phyloP scores from a whole-genome alignment of 352 stramenopile species.

The Phytopythium kandeliae region DNA sequence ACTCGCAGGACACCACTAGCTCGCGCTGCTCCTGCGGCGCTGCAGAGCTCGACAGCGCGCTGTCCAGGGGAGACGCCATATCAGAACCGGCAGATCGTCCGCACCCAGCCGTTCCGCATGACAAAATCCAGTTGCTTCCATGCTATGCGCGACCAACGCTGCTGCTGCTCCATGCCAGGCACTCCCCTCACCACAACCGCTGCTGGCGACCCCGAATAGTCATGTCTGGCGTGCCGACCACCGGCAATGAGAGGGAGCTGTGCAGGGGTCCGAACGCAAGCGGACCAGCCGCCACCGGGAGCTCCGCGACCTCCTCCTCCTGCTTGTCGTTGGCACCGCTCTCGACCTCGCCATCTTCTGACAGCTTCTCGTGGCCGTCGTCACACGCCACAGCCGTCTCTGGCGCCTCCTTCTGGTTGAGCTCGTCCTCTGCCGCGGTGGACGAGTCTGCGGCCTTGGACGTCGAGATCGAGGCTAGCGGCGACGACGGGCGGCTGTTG shows the following conservation, averaged over 20 bases:
- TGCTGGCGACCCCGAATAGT: slow-evolving; percentile 6
- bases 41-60: too few species aligned
- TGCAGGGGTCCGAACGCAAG: background rate
- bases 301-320: background rate
- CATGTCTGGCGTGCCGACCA: background rate
- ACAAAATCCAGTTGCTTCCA: background rate
- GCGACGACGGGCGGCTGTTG: slow-evolving; percentile 1
- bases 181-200: background rate
- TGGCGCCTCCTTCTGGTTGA: slow-evolving; percentile 1
- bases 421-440: background rate
- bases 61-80: too few species aligned
- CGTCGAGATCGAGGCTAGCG: background rate
- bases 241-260: background rate
- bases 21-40: too few species aligned
- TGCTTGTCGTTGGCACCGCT: background rate
- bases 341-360: background rate
- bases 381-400: background rate
- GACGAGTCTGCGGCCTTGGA: slow-evolving; percentile 4
- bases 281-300: background rate
- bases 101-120: background rate
- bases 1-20: too few species aligned
- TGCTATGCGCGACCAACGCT: background rate
- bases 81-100: too few species aligned
- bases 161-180: background rate
- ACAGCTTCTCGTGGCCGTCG: background rate